These are phyloP conservation scores for Aspergillus arachidicola DNA, from an alignment of 2,329 filamentous ascomycete species.

Conservation along the genomic window DNA sequence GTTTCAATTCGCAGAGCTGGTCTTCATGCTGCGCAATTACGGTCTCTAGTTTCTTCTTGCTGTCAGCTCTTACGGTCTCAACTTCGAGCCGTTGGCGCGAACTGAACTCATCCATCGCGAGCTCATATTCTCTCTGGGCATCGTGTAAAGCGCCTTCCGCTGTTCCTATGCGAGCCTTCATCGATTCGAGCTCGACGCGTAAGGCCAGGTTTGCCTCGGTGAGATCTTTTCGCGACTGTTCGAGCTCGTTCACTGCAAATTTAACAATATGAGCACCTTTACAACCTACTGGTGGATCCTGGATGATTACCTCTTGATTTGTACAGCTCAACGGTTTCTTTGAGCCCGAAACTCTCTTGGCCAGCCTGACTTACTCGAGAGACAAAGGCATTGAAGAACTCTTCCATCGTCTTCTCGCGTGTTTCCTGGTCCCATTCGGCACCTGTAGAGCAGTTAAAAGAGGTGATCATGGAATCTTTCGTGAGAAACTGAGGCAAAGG, in stretches of 20 bases:
- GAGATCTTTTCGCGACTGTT: constrained; percentile 54
- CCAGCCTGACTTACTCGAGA: constrained; percentile 71
- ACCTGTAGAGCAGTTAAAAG: constrained; percentile 42
- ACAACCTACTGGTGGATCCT: not conserved
- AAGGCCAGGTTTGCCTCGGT: constrained; percentile 57
- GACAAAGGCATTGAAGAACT: constrained; percentile 71
- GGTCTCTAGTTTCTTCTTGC: constrained; percentile 58
- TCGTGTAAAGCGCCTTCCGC: constrained; percentile 56
- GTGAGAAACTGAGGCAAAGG: constrained; percentile 60
- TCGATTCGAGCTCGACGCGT: constrained; percentile 68
- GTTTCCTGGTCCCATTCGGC: constrained; percentile 72
- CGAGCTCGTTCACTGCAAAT: constrained; percentile 58
- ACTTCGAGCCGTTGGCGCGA: constrained; percentile 54
- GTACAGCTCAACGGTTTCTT: constrained; percentile 73
- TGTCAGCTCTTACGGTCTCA: constrained; percentile 46
- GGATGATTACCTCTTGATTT: constrained; percentile 69
- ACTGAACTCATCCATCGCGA: constrained; percentile 54
- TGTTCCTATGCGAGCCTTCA: constrained; percentile 55
- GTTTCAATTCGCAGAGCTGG: constrained; percentile 66
- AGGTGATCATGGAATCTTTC: constrained; percentile 75
- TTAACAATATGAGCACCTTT: constrained; percentile 1
- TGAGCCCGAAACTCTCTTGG: constrained; percentile 68
- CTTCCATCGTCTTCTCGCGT: constrained; percentile 75
- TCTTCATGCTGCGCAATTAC: constrained; percentile 66
- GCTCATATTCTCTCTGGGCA: constrained; percentile 54